phyloP scores from a whole-genome alignment of 495 filamentous ascomycete species.

The Delitschia confertaspora region DNA sequence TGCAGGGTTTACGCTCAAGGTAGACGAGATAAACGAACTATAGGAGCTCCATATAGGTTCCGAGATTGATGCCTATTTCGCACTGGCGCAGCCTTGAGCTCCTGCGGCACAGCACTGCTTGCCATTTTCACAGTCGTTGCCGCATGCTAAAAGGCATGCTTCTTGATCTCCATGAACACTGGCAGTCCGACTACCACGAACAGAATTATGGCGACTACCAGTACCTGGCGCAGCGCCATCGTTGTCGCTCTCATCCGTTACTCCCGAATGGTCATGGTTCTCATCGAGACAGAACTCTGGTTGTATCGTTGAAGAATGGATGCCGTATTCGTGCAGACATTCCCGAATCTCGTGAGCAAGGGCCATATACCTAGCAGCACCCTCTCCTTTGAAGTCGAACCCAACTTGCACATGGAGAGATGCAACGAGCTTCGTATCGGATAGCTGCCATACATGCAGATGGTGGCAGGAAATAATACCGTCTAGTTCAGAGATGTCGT shows the following conservation, averaged over 20 bases:
- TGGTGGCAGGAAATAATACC: constrained; percentile 88
- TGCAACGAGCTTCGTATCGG: constrained; percentile 84
- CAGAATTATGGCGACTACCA: constrained; percentile 17
- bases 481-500: constrained; percentile 74
- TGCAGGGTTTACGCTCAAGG: too few relatives aligned
- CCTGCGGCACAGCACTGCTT: constrained; percentile 59
- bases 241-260: constrained; percentile 22
- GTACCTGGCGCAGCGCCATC: constrained; percentile 28
- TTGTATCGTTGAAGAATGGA: constrained; percentile 96
- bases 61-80: too few relatives aligned
- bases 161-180: constrained; percentile 48
- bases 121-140: constrained; percentile 64
- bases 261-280: constrained; percentile 41
- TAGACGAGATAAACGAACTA: too few relatives aligned
- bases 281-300: constrained; percentile 73
- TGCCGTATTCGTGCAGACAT: constrained; percentile 90
- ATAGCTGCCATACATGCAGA: constrained; percentile 95
- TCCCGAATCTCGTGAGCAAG: constrained; percentile 68
- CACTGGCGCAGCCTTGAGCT: constrained; percentile 7
- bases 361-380: constrained; percentile 74
- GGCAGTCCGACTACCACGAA: constrained; percentile 38
- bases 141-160: constrained; percentile 75
- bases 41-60: too few relatives aligned
- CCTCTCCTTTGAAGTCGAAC: constrained; percentile 61
- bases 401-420: constrained; percentile 85